Conservation (phyloP, 768 basidiomycete genomes). For the Suillus subluteus region DNA sequence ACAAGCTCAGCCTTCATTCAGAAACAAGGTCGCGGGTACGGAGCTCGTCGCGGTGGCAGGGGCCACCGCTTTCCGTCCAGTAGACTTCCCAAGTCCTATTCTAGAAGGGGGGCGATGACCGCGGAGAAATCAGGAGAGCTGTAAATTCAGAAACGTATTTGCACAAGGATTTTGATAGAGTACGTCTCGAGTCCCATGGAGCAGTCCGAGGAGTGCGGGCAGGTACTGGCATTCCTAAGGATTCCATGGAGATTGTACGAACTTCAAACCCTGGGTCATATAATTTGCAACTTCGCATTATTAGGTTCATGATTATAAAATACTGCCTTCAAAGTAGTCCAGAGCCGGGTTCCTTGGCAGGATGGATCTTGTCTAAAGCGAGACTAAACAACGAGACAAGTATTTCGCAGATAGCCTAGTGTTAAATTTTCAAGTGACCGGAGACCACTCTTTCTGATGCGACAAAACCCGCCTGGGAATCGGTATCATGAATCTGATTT, state of each 20-base stretch:
- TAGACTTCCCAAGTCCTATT: slow-evolving; percentile 5
- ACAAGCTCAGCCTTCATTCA: slow-evolving; percentile 17
- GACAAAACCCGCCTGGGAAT: not conserved
- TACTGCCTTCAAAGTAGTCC: slow-evolving; percentile 1
- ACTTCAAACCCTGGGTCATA: not conserved
- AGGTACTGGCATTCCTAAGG: slow-evolving; percentile 9
- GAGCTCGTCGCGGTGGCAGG: slow-evolving; percentile 21
- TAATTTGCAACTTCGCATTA: not conserved
- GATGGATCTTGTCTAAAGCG: not conserved
- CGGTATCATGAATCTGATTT: slow-evolving; percentile 32
- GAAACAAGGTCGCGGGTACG: slow-evolving; percentile 24
- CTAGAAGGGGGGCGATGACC: not conserved
- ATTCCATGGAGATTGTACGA: slow-evolving; percentile 1
- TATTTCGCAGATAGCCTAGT: not conserved
- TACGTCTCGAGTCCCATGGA: not conserved
- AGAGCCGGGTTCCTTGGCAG: not conserved
- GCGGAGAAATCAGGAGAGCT: not conserved
- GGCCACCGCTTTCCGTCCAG: slow-evolving; percentile 6
- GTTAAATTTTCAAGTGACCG: slow-evolving; percentile 5
- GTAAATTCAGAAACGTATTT: not conserved
- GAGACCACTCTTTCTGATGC: not conserved
- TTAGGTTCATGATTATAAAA: slow-evolving; percentile 1
- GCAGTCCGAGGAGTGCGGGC: not conserved
- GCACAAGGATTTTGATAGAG: not conserved
- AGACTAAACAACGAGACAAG: slow-evolving; percentile 7